These are phyloP conservation scores for Melaleuca alternifolia DNA, from an alignment of 345 rosid species.

Conservation along the genomic window DNA sequence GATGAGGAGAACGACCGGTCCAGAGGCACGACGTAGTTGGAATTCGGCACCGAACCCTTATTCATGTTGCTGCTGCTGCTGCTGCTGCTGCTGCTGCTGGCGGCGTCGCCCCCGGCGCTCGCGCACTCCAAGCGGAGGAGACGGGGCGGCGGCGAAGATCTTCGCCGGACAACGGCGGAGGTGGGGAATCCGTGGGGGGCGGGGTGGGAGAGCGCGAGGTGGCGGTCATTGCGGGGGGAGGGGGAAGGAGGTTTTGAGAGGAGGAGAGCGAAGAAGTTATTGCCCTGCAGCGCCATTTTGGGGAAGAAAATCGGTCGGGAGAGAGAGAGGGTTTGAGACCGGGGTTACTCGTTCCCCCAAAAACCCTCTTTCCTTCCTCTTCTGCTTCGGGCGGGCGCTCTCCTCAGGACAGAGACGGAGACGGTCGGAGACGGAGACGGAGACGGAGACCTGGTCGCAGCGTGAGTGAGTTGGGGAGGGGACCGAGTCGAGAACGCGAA, in stretches of 20 bases:
- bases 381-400: background rate
- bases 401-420: background rate
- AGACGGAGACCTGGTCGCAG: background rate
- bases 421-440: background rate
- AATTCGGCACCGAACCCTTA: constrained; percentile 48
- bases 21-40: constrained; percentile 88
- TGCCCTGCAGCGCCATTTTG: constrained; percentile 3
- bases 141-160: background rate
- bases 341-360: background rate
- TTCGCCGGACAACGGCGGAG: background rate
- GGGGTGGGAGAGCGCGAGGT: background rate
- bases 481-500: background rate
- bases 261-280: background rate
- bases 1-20: constrained; percentile 52
- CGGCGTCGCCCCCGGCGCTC: constrained; percentile 10
- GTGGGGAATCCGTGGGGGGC: background rate
- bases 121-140: constrained; percentile 4
- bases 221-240: background rate
- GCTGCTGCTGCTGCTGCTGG: background rate
- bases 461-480: background rate
- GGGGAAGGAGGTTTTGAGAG: background rate
- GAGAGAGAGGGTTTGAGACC: background rate
- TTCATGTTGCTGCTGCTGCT: constrained; percentile 11
- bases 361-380: background rate
- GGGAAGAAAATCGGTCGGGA: background rate